These are phyloP conservation scores for Epichloe scottii DNA, from an alignment of 2,329 filamentous ascomycete genomes.

Conservation along the genomic window DNA sequence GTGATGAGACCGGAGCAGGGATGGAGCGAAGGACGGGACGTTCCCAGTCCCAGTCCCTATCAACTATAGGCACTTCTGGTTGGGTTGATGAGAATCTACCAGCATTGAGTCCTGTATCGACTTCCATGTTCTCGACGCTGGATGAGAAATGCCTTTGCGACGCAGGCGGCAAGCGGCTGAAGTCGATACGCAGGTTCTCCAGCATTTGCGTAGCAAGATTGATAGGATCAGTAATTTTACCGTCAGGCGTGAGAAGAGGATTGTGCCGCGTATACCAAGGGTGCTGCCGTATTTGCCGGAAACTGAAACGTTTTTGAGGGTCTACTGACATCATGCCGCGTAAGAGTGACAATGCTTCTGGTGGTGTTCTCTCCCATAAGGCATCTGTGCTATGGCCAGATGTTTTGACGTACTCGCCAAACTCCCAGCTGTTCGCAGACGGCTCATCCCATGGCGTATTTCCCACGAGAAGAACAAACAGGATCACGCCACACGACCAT, in stretches of 20 bases:
- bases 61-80: constrained; percentile 63
- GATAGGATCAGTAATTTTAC: constrained; percentile 65
- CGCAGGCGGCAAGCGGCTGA: constrained; percentile 53
- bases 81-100: constrained; percentile 65
- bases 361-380: constrained; percentile 69
- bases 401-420: constrained; percentile 69
- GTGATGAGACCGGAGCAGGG: constrained; percentile 26
- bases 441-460: constrained; percentile 98
- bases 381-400: constrained; percentile 74
- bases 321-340: constrained; percentile 89
- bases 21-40: constrained; percentile 49
- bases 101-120: constrained; percentile 40
- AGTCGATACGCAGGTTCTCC: constrained; percentile 79
- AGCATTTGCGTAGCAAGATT: constrained; percentile 91
- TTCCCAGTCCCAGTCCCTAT: constrained; percentile 81
- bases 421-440: constrained; percentile 77
- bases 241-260: constrained; percentile 59
- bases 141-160: constrained; percentile 23
- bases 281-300: constrained; percentile 76
- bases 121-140: constrained; percentile 50
- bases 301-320: constrained; percentile 61
- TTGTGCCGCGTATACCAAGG: constrained; percentile 90
- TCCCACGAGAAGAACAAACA: constrained; percentile 88
- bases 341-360: constrained; percentile 65
- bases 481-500: constrained; percentile 96